Percentiles rank a stretch among this genome's conserved stretches.
phyloP scores from a whole-genome alignment of 1,284 basidiomycete genomes.

The Polyporus tsugae region DNA sequence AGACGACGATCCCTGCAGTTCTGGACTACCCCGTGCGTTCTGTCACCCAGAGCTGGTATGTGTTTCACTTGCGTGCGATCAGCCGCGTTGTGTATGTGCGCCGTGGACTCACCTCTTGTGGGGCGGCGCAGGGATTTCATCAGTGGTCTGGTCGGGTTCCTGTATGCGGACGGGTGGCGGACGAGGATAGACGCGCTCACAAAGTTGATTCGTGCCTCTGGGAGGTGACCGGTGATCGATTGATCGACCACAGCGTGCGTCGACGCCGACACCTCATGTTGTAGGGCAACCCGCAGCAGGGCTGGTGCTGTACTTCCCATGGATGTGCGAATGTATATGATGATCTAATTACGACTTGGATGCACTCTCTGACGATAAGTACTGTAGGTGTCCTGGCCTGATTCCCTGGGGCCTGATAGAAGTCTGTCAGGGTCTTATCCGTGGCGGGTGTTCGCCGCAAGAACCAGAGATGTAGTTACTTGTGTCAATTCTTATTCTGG shows the following conservation, averaged over 20 bases:
- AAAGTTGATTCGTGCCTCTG: slow-evolving; percentile 43
- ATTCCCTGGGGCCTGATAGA: neutral
- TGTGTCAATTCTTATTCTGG: too few relatives aligned
- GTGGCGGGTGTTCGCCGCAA: neutral
- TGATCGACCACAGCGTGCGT: neutral
- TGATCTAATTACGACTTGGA: slow-evolving; percentile 32
- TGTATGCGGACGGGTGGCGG: slow-evolving; percentile 79
- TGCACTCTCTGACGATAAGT: slow-evolving; percentile 8
- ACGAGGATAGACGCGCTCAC: slow-evolving; percentile 62
- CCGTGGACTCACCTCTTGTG: slow-evolving; percentile 18
- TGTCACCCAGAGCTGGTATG: slow-evolving; percentile 83
- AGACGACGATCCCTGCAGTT: slow-evolving; percentile 88
- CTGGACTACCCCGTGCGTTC: slow-evolving; percentile 90
- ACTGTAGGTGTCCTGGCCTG: neutral
- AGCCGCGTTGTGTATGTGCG: slow-evolving; percentile 19
- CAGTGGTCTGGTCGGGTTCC: slow-evolving; percentile 73
- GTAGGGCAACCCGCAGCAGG: neutral
- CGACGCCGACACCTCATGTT: neutral
- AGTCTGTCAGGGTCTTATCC: neutral
- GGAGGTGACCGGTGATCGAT: too few relatives aligned
- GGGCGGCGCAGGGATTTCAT: slow-evolving; percentile 73
- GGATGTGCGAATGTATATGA: slow-evolving; percentile 29
- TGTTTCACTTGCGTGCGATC: slow-evolving; percentile 41
- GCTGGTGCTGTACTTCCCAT: slow-evolving; percentile 9
- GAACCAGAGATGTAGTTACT: neutral